Evolutionary conservation across 1,139 yeast genomes (phyloP), one percentile per base, ranked within the genome.

Genomic region (Nadsonia starkeyi-henricii): DNA sequence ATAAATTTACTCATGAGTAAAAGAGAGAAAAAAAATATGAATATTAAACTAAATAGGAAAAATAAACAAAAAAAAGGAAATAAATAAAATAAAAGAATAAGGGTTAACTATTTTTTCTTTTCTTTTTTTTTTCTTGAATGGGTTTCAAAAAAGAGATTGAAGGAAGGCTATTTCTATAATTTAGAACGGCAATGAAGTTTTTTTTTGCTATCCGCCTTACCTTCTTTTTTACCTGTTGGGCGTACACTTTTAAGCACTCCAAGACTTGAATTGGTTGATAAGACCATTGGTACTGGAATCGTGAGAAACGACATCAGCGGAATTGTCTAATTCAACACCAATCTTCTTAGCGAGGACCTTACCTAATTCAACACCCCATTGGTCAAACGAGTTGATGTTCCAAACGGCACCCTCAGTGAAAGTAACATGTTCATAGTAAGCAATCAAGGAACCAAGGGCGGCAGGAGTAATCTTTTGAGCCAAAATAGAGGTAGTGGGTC

Each of bases 331-430:
- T 72, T 91, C 96, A 61, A 77, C 76, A 59, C 94, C 93, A 64
- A 91, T 91, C 54, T 77, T 94, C 81, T 91, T 91, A 64, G 98
- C 98, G 65, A 91, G 79, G 49, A 84, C 94, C 75, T 91, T 91
- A 67, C 98, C 98, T 62, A 91, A 83, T 74, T 91, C 98, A 62
- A 91, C 98, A 70, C 98, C 98, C 96, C 97, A 91, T 76, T 91
- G 98, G 74, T 91, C 98, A 65, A 86, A 91, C 18, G 97, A 89
- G 79, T 91, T 91, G 74, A 91, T 89, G 78, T 93, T 91, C 98
- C 98, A 91, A 63, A 91, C 71, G 52, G 98, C 98, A 70, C 98
- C 98, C 72, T 91, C 98, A 53, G 89, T 89, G 71, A 91, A 91
- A 41, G 97, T 91, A 51, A 86, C 77, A 68, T 88, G 96, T 73